Conservation (phyloP, 257 asterid genomes). For the Vinca minor region DNA sequence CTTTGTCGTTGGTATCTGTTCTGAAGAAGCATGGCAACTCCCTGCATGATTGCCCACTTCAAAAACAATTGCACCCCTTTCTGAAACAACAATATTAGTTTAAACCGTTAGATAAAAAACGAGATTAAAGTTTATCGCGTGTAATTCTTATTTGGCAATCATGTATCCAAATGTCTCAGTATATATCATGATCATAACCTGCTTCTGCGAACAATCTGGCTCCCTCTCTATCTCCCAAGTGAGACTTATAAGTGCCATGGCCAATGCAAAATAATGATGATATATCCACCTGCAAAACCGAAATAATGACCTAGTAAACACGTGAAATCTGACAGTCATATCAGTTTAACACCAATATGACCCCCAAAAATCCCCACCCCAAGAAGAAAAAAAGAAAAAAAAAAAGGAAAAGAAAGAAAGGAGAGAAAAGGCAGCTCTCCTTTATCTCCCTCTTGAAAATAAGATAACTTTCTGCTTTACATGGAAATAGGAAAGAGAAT, state of each 20-base stretch:
- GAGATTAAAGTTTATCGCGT: neutral
- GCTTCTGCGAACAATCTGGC: constrained; percentile 81
- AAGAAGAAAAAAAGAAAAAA: neutral
- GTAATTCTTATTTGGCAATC: neutral
- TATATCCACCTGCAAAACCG: constrained; percentile 89
- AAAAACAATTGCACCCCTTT: constrained; percentile 71
- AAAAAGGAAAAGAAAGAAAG: too few relatives aligned
- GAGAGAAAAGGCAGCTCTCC: too few relatives aligned
- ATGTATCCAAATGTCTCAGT: neutral
- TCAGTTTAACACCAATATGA: neutral
- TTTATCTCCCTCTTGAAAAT: neutral
- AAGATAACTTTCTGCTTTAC: neutral
- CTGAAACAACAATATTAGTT: constrained; percentile 31
- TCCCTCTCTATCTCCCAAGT: constrained; percentile 94
- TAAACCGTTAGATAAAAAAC: neutral
- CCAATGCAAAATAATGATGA: constrained; percentile 92
- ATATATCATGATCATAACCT: constrained; percentile 28
- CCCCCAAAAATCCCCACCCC: too few relatives aligned
- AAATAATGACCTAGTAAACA: neutral
- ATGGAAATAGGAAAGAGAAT: neutral
- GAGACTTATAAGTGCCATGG: constrained; percentile 94
- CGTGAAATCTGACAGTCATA: too few relatives aligned
- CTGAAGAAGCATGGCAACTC: constrained; percentile 85
- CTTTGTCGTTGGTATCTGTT: constrained; percentile 88
- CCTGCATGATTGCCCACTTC: constrained; percentile 93